Percentiles rank a stretch among this genome's conserved stretches.
These are phyloP conservation scores for Waltergamsia citrina DNA, from an alignment of 2,329 filamentous ascomycete species.

Conservation along the genomic window DNA sequence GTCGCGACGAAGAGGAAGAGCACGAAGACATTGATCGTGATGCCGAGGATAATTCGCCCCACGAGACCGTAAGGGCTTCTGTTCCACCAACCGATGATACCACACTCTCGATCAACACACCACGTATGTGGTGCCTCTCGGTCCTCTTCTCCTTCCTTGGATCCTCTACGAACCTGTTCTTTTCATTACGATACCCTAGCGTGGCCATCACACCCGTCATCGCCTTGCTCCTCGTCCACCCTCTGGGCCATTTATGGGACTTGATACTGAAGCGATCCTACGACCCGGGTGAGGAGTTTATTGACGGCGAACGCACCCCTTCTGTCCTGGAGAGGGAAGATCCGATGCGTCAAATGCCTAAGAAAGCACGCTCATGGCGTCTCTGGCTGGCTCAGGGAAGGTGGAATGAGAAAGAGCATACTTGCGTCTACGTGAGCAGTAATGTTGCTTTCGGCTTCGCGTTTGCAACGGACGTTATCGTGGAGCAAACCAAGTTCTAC, in stretches of 20 bases:
- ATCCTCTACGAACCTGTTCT: constrained; percentile 79
- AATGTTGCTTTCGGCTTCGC: constrained; percentile 87
- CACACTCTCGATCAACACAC: constrained; percentile 74
- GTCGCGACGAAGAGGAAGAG: constrained; percentile 17
- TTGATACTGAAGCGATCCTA: constrained; percentile 54
- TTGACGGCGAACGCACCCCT: constrained; percentile 33
- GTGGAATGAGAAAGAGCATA: constrained; percentile 87
- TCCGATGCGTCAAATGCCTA: constrained; percentile 8
- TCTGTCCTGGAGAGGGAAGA: constrained; percentile 10
- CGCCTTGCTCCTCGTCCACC: constrained; percentile 75
- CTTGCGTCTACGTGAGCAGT: constrained; percentile 81
- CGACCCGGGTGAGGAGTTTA: constrained; percentile 37
- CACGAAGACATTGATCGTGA: constrained; percentile 24
- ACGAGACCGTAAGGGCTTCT: constrained; percentile 71
- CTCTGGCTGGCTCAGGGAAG: constrained; percentile 70
- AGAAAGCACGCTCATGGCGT: constrained; percentile 37
- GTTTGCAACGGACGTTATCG: constrained; percentile 82
- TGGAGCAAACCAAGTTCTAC: constrained; percentile 85
- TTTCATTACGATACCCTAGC: constrained; percentile 82
- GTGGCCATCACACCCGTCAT: constrained; percentile 86
- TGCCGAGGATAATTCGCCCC: constrained; percentile 59
- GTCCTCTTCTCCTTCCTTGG: constrained; percentile 71
- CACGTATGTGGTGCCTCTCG: constrained; percentile 80
- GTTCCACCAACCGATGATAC: constrained; percentile 69
- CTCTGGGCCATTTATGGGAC: constrained; percentile 75